A percentile compares a stretch with the other conserved stretches of the same genome.
Conservation (phyloP, 78 protist genomes). For the Salpingoeca rosetta region DNA sequence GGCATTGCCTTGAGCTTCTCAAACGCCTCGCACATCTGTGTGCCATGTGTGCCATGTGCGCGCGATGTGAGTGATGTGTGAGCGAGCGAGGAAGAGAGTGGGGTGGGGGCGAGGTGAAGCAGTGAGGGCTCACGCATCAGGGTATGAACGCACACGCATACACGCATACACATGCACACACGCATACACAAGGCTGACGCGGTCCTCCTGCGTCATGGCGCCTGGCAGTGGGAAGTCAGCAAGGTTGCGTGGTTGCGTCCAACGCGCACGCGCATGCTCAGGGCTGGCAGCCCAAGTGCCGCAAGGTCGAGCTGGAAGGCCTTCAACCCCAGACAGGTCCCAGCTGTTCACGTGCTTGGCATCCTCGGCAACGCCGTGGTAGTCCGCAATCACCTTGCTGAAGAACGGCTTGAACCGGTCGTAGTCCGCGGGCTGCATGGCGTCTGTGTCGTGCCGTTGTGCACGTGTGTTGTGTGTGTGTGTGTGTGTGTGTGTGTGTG, state of each 20-base stretch:
- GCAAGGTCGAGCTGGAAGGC: neutral
- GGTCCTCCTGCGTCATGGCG: no score
- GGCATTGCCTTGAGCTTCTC: no score
- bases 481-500: neutral
- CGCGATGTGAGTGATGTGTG: no score
- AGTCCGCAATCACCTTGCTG: no score
- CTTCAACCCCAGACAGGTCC: neutral
- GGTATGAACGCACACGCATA: neutral
- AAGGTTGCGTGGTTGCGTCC: no score
- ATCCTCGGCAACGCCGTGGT: neutral
- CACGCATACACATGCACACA: neutral
- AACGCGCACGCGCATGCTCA: neutral
- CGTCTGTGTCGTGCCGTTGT: neutral
- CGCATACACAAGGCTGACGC: slow-evolving; percentile 10
- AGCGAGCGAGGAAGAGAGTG: no score
- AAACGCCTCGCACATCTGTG: no score
- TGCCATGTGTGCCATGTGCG: no score
- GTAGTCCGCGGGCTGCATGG: neutral
- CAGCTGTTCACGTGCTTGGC: neutral
- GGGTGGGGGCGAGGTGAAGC: no score
- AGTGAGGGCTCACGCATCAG: no score
- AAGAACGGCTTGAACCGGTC: neutral
- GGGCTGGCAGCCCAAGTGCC: neutral
- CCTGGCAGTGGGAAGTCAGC: no score
- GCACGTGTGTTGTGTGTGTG: neutral